These are phyloP conservation scores for Adansonia madagascariensis DNA, from an alignment of 441 rosid genomes.

Conservation along the genomic window DNA sequence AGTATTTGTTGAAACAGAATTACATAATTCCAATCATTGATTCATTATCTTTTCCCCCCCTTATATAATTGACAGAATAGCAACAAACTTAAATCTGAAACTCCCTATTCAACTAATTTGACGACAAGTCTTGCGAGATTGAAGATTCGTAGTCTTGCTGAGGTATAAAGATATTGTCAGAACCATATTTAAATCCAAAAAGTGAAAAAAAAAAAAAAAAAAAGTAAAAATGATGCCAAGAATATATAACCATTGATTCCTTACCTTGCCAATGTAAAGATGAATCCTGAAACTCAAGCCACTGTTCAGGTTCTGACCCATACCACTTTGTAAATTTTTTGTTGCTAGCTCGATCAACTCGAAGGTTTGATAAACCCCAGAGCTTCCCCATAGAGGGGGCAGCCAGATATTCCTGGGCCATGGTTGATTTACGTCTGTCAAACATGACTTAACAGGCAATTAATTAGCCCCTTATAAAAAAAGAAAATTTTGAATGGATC, in stretches of 20 bases:
- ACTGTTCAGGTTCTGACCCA: background rate
- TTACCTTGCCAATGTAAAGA: background rate
- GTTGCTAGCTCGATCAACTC: conserved; percentile 15
- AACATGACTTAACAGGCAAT: conserved; percentile 31
- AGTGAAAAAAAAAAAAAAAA: no score
- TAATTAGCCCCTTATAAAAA: background rate
- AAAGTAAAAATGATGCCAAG: background rate
- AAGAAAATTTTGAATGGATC: background rate
- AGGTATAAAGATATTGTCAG: background rate
- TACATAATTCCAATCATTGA: no score
- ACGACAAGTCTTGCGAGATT: background rate
- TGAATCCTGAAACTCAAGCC: conserved; percentile 7
- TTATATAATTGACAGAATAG: no score
- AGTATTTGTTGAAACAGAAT: no score
- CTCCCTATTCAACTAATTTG: background rate
- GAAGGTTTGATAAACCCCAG: conserved; percentile 29
- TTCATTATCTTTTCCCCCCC: no score
- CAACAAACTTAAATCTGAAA: background rate
- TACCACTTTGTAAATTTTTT: background rate
- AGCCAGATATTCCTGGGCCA: conserved; percentile 44
- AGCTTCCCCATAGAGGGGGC: conserved; percentile 38
- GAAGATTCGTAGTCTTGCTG: background rate
- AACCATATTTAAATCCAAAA: background rate
- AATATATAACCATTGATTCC: background rate
- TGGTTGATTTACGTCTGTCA: conserved; percentile 34